phyloP scores from a whole-genome alignment of 805 yeast genomes.

The Vanderwaltozyma yarrowii region DNA sequence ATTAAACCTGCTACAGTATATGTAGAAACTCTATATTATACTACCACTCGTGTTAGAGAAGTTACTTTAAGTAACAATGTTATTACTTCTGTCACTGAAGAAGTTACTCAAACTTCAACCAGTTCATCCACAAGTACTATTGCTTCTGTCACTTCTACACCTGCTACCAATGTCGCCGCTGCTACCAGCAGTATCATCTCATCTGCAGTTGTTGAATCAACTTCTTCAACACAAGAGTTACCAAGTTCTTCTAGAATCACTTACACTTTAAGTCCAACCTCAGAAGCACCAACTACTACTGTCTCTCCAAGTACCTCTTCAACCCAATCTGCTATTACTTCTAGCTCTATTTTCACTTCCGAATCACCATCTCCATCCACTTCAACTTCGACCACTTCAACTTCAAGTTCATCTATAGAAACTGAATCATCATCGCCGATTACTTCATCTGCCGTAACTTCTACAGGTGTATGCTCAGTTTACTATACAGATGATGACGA shows the following conservation, averaged over 20 bases:
- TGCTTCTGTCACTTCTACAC: constrained; percentile 4
- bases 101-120: constrained; percentile 18
- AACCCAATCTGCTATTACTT: constrained; percentile 1
- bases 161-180: constrained; percentile 1
- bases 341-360: constrained; percentile 2
- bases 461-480: constrained; percentile 16
- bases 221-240: neutral
- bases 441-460: constrained; percentile 1
- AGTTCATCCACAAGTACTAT: constrained; percentile 3
- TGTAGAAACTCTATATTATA: constrained; percentile 26
- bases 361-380: constrained; percentile 5
- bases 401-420: constrained; percentile 4
- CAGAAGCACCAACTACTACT: neutral
- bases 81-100: constrained; percentile 22
- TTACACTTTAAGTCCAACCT: constrained; percentile 1
- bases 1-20: constrained; percentile 26
- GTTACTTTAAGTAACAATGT: constrained; percentile 20
- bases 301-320: neutral
- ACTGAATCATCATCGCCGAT: too few species aligned
- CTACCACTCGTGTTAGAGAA: constrained; percentile 24
- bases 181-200: too few species aligned
- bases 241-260: constrained; percentile 4
- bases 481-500: constrained; percentile 16
- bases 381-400: neutral
- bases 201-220: neutral